Evolutionary conservation across 1,284 basidiomycete species (phyloP), one percentile per base, ranked within the genome.

Genomic region (Ustilago nuda): DNA sequence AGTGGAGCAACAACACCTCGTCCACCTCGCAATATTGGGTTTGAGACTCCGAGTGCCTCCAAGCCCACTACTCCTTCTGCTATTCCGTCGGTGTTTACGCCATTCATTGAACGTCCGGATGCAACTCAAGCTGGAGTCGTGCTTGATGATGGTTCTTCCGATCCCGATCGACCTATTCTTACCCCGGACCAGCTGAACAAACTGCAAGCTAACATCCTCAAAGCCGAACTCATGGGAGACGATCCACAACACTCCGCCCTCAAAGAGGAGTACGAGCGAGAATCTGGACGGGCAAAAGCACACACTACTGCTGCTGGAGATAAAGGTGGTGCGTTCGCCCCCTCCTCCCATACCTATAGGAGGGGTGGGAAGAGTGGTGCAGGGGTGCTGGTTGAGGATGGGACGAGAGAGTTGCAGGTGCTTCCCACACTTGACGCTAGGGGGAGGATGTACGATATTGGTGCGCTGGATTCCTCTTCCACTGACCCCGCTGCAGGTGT

Each of bases 371-470:
- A 8, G 4, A 17, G 15, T 6, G 33, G 43, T 13, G 51, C 56
- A 19, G 59, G 72, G 1, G 61, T 74, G 13, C 12, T 76, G 4
- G 43, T 67, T 0, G 45, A 66, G 13, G 68, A 70, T 11, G 73
- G 73, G 9, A 45, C 60, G 33, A 53, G 73, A 1, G 89, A 88
- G 56, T 87, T 97, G 0, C 92, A 95, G 85, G 91, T 98, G 0
- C 86, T 99, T 17, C 96, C 96, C 1, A 97, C 95, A 1, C 86
- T 99, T 67, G 95, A 99, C 85, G 93, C 89, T 0, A 89, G 89
- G 43, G 96, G 96, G 0, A 89, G 91, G 61, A 86, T 99, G 85
- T 99, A 98, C 86, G 97, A 98, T 84, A 90, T 97, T 33, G 97
- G 95, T 0, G 88, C 89, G 23, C 91, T 91, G 23, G 23, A 27